Base-by-base conservation (phyloP, 2,329 filamentous ascomycete genomes). In the Sporothrix inflata region DNA sequence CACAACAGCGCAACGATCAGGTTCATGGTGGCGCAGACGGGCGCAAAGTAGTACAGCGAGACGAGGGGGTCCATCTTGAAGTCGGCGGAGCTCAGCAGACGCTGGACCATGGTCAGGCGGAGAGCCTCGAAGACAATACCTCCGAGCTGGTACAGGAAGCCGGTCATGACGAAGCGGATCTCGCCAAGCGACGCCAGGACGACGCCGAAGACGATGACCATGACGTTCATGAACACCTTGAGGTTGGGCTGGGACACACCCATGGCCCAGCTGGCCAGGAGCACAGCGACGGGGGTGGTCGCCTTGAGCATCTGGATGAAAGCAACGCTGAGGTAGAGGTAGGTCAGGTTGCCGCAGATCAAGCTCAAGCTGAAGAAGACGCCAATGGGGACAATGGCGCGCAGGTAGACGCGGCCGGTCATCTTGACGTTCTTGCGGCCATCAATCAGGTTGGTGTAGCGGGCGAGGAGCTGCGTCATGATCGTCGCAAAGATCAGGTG, bases 231-330 rank as follows among this genome's bases (percentile, higher is more conserved):
- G 78, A 99, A 91, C 66, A 94, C 92, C 85, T 90, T 94, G 77
- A 96, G 81, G 84, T 94, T 97, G 70, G 94, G 92, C 74, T 93
- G 90, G 16, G 93, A 90, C 69, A 97, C 90, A 73, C 94, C 93
- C 78, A 98, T 90, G 70, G 87, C 85, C 95, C 96, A 98, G 76
- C 94, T 93, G 53, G 93, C 92, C 76, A 98, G 83, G 51, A 99
- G 89, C 69, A 98, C 94, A 70, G 94, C 94, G 73, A 98, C 94
- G 19, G 96, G 96, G 42, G 93, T 98, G 57, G 94, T 98, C 76
- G 96, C 96, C 92, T 98, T 98, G 82, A 98, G 90, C 95, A 98
- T 98, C 87, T 98, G 95, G 79, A 98, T 98, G 83, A 98, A 98
- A 74, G 95, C 92, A 73, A 98, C 95, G 76, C 92, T 96, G 74